These are phyloP conservation scores for Apodospora peruviana DNA, from an alignment of 495 filamentous ascomycete species.

Conservation along the genomic window DNA sequence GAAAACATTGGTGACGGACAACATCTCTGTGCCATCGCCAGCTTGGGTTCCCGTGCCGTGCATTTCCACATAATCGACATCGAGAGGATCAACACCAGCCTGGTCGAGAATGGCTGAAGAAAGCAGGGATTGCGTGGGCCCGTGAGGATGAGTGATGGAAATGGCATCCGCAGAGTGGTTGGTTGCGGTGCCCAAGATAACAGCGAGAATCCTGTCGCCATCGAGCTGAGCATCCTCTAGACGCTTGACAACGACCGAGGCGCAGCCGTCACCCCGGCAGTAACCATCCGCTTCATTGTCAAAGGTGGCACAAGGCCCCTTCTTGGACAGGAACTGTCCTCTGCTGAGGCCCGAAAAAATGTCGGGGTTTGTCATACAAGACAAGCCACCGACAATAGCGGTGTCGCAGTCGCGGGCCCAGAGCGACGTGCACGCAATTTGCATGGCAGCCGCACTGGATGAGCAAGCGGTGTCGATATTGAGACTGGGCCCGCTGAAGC, in stretches of 20 bases:
- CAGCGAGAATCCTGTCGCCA: constrained; percentile 66
- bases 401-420: constrained; percentile 81
- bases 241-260: constrained; percentile 66
- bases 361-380: constrained; percentile 74
- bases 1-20: constrained; percentile 72
- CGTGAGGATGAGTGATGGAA: constrained; percentile 81
- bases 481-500: constrained; percentile 80
- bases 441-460: constrained; percentile 76
- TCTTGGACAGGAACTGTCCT: constrained; percentile 76
- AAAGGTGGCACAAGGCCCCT: constrained; percentile 75
- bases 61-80: constrained; percentile 80
- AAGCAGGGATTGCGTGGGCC: constrained; percentile 63
- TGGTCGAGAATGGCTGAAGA: constrained; percentile 63
- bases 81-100: constrained; percentile 64
- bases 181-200: constrained; percentile 61
- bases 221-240: constrained; percentile 69
- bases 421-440: constrained; percentile 75
- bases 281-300: constrained; percentile 75
- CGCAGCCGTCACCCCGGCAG: constrained; percentile 69
- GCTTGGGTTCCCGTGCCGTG: constrained; percentile 87
- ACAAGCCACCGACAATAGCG: constrained; percentile 78
- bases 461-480: constrained; percentile 89
- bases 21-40: constrained; percentile 76
- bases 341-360: constrained; percentile 78
- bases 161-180: constrained; percentile 74